Evolutionary conservation across 2,329 filamentous ascomycete species (phyloP), one percentile per base, ranked within the genome.

Genomic region (Colletotrichum somersetense): DNA sequence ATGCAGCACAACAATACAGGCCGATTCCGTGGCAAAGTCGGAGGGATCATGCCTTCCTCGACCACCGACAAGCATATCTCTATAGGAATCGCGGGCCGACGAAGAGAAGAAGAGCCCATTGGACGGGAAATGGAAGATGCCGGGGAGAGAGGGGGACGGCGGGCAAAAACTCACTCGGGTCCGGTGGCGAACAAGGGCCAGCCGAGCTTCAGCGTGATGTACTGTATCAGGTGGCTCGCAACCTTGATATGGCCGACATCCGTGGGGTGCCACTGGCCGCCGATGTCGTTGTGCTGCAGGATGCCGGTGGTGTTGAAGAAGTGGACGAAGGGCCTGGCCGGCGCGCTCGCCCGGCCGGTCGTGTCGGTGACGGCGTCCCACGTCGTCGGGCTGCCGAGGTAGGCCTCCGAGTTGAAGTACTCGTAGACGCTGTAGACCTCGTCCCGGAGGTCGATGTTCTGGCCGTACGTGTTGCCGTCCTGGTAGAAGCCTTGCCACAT

Each of bases 221-320:
- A 91, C 78, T 89, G 86, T 74, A 87, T 85, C 61, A 91, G 75
- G 75, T 91, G 88, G 75, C 86, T 89, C 2, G 89, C 89, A 10
- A 91, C 78, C 78, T 91, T 91, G 76, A 91, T 82, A 66, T 89
- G 86, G 0, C 89, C 88, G 10, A 90, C 85, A 76, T 91, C 89
- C 0, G 88, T 91, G 0, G 88, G 89, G 76, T 91, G 89, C 74
- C 83, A 89, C 74, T 85, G 83, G 8, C 89, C 88, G 2, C 83
- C 85, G 71, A 90, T 88, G 76, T 91, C 89, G 74, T 91, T 90
- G 75, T 91, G 88, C 74, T 90, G 87, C 74, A 91, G 77, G 56
- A 91, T 88, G 0, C 89, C 89, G 12, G 84, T 88, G 0, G 87
- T 90, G 75, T 90, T 88, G 80, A 91, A 91, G 75, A 89, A 89